These are phyloP conservation scores for Diophrys appendiculata DNA, from an alignment of 73 alveolate species.

Conservation along the genomic window DNA sequence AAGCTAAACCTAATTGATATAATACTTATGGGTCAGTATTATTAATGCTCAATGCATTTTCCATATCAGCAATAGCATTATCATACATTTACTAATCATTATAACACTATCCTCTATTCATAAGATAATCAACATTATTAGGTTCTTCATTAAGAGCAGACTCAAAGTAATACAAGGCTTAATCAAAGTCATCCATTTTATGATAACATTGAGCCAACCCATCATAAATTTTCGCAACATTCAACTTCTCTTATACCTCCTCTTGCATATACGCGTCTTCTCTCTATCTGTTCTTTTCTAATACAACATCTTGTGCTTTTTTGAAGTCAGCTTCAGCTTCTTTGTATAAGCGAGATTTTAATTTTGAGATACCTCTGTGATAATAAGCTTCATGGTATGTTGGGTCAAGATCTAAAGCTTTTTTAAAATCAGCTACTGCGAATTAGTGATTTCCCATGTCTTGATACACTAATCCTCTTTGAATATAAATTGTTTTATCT, in stretches of 20 bases:
- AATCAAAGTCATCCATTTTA: conserved; percentile 74
- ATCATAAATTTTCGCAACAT: conserved; percentile 68
- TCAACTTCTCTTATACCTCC: conserved; percentile 46
- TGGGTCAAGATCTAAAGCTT: conserved; percentile 73
- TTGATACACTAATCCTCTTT: conserved; percentile 81
- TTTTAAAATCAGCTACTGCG: conserved; percentile 78
- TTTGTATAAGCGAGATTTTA: conserved; percentile 57
- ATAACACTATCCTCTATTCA: conserved; percentile 76
- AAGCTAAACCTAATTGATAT: conserved; percentile 83
- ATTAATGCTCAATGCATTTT: conserved; percentile 59
- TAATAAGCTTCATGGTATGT: conserved; percentile 72
- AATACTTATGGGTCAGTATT: conserved; percentile 81
- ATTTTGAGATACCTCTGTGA: conserved; percentile 78
- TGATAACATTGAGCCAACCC: conserved; percentile 83
- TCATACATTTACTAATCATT: conserved; percentile 57
- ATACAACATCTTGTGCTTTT: not conserved
- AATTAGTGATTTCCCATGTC: conserved; percentile 85
- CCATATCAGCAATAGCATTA: conserved; percentile 77
- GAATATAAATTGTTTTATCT: conserved; percentile 68
- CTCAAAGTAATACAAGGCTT: conserved; percentile 74
- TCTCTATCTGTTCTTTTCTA: not conserved
- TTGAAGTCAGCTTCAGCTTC: conserved; percentile 81
- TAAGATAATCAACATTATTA: conserved; percentile 62
- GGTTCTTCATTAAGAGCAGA: conserved; percentile 73
- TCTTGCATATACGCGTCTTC: not conserved